Conservation (phyloP, 495 filamentous ascomycete genomes). For the Articulospora tetracladia region DNA sequence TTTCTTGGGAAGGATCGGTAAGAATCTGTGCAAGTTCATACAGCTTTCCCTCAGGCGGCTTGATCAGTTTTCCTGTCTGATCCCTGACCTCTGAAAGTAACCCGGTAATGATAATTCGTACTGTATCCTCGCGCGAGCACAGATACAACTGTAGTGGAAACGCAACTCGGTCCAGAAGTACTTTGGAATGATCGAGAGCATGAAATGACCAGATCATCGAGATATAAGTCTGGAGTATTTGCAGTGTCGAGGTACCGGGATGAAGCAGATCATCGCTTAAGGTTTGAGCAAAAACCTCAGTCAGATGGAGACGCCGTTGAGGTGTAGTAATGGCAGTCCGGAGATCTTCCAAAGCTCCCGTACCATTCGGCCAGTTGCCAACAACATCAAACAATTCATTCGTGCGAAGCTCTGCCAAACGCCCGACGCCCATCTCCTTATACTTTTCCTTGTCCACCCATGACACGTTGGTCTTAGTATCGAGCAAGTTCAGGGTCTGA, state of each 20-base stretch:
- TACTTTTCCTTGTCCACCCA: conserved; percentile 68
- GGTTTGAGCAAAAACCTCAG: conserved; percentile 62
- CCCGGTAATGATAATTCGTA: conserved; percentile 80
- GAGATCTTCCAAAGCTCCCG: conserved; percentile 79
- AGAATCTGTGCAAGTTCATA: conserved; percentile 75
- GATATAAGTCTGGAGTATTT: conserved; percentile 89
- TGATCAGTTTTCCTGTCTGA: conserved; percentile 36
- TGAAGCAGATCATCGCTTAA: conserved; percentile 76
- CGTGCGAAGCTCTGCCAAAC: conserved; percentile 75
- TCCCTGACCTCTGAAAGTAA: conserved; percentile 67
- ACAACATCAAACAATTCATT: conserved; percentile 86
- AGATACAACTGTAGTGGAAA: conserved; percentile 81
- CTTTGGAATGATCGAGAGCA: conserved; percentile 85
- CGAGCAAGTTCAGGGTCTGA: conserved; percentile 51
- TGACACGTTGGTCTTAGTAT: conserved; percentile 35
- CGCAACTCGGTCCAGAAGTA: conserved; percentile 82
- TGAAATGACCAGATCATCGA: conserved; percentile 87
- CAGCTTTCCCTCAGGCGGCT: conserved; percentile 38
- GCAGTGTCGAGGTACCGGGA: conserved; percentile 81
- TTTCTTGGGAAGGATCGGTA: conserved; percentile 51
- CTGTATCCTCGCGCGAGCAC: conserved; percentile 89
- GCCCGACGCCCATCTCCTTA: conserved; percentile 73
- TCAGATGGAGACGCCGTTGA: conserved; percentile 59
- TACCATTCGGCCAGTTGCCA: conserved; percentile 74
- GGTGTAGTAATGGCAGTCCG: conserved; percentile 47